A percentile compares a stretch with the other conserved stretches of the same genome.
These are phyloP conservation scores for Dicorynia guianensis DNA, from an alignment of 306 rosid species.

Conservation along the genomic window DNA sequence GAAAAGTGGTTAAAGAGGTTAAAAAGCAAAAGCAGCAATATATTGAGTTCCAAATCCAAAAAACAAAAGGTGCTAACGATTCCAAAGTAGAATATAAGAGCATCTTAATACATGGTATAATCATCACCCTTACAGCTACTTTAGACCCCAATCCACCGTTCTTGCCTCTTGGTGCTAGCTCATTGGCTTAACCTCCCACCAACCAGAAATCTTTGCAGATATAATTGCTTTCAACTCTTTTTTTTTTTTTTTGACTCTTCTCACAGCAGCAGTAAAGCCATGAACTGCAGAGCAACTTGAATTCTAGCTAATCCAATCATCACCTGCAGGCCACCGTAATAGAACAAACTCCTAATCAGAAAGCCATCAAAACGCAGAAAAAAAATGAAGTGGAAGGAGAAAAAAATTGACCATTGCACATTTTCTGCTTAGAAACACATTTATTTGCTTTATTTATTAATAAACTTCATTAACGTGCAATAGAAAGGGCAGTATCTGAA, in stretches of 20 bases:
- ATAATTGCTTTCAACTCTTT: conserved; percentile 31
- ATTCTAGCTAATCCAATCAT: conserved; percentile 60
- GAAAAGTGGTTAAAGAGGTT: conserved; percentile 22
- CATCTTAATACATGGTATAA: conserved; percentile 66
- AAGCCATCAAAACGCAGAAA: conserved; percentile 33
- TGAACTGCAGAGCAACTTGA: conserved; percentile 49
- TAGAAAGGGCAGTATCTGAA: not conserved
- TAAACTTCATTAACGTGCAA: conserved; percentile 24
- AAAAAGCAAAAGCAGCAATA: conserved; percentile 42
- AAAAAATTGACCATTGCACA: not conserved
- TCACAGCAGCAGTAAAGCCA: conserved; percentile 57
- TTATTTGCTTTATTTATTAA: not conserved
- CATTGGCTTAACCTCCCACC: conserved; percentile 29
- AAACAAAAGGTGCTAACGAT: conserved; percentile 58
- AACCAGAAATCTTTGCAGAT: conserved; percentile 29
- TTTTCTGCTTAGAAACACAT: conserved; percentile 12
- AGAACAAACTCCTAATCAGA: conserved; percentile 47
- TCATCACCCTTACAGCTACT: conserved; percentile 77
- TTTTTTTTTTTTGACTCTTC: conserved; percentile 37
- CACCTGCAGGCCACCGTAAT: conserved; percentile 65
- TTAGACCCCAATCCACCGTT: conserved; percentile 43
- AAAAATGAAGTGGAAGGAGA: not conserved
- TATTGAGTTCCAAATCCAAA: conserved; percentile 58
- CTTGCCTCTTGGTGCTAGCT: conserved; percentile 22
- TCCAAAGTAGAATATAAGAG: conserved; percentile 69